Percentiles rank a stretch among this genome's conserved stretches.
These are phyloP conservation scores for Boletus insuetus DNA, from an alignment of 768 basidiomycete species.

Conservation along the genomic window DNA sequence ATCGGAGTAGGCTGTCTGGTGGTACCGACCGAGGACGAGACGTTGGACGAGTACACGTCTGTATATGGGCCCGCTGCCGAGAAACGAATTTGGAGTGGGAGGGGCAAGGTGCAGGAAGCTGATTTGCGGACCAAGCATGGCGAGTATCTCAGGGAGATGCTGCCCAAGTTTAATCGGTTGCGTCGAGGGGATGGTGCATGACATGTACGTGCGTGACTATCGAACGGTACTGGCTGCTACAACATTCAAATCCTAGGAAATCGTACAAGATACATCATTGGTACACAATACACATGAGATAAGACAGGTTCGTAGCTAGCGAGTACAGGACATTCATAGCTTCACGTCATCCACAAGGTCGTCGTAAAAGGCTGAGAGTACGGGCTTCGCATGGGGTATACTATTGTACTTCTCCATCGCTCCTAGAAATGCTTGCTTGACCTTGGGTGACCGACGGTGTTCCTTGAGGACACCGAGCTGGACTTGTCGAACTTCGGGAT, in stretches of 20 bases:
- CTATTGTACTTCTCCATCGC: background rate
- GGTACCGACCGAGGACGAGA: slow-evolving; percentile 74
- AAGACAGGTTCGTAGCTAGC: background rate
- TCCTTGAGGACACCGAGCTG: slow-evolving; percentile 17
- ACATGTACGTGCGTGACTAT: slow-evolving; percentile 6
- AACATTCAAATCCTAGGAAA: background rate
- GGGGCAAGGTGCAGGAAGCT: slow-evolving; percentile 78
- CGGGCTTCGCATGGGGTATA: slow-evolving; percentile 10
- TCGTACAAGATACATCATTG: background rate
- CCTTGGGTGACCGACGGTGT: slow-evolving; percentile 2
- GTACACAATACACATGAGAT: background rate
- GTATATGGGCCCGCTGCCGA: slow-evolving; percentile 78
- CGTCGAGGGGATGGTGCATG: slow-evolving; percentile 56
- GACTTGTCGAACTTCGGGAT: slow-evolving; percentile 13
- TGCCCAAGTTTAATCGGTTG: slow-evolving; percentile 84
- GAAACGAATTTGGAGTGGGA: slow-evolving; percentile 79
- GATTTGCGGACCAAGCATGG: slow-evolving; percentile 85
- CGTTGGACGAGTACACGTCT: slow-evolving; percentile 78
- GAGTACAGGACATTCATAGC: background rate
- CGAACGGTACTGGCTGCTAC: background rate
- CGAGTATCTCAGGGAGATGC: slow-evolving; percentile 89
- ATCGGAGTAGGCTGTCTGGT: slow-evolving; percentile 80
- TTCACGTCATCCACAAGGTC: background rate
- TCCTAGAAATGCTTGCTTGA: slow-evolving; percentile 16
- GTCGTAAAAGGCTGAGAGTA: slow-evolving; percentile 19